Evolutionary conservation across 331 rosid genomes (phyloP).

Genomic region (Quercus tomentella): DNA sequence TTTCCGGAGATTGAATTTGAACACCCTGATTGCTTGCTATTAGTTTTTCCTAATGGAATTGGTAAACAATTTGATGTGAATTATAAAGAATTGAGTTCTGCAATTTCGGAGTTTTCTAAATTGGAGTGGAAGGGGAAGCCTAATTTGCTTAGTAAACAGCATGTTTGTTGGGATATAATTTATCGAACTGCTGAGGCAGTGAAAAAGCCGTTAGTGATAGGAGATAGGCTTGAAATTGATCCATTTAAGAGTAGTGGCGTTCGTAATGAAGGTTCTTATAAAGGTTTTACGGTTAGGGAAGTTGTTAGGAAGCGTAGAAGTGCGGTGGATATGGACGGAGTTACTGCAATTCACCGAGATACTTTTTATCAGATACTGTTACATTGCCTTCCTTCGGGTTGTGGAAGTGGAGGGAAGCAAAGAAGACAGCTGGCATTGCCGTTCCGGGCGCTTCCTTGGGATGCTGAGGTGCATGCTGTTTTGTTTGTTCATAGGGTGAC

Average conservation of each 20-base stretch:
- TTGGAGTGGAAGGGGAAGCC: conserved; percentile 84
- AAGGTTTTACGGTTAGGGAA: conserved; percentile 57
- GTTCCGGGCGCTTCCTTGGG: conserved; percentile 74
- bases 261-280: conserved; percentile 44
- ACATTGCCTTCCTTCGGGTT: conserved; percentile 94
- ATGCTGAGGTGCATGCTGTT: conserved; percentile 86
- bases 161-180: conserved; percentile 85
- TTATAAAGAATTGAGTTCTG: conserved; percentile 52
- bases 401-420: conserved; percentile 45
- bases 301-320: conserved; percentile 88
- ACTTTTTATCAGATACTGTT: conserved; percentile 74
- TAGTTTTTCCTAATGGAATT: conserved; percentile 58
- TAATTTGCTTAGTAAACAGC: conserved; percentile 81
- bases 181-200: conserved; percentile 70
- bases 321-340: conserved; percentile 93
- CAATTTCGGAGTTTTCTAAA: conserved; percentile 35
- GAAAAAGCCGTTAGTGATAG: conserved; percentile 51
- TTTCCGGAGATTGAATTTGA: conserved; percentile 84
- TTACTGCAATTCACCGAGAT: conserved; percentile 54
- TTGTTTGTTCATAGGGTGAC: conserved; percentile 90
- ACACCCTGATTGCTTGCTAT: conserved; percentile 85
- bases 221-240: conserved; percentile 27
- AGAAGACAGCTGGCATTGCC: conserved; percentile 57
- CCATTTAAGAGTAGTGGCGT: conserved; percentile 61
- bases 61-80: conserved; percentile 51